phyloP scores from a whole-genome alignment of 1,139 yeast species.

The Yamadazyma triangularis region DNA sequence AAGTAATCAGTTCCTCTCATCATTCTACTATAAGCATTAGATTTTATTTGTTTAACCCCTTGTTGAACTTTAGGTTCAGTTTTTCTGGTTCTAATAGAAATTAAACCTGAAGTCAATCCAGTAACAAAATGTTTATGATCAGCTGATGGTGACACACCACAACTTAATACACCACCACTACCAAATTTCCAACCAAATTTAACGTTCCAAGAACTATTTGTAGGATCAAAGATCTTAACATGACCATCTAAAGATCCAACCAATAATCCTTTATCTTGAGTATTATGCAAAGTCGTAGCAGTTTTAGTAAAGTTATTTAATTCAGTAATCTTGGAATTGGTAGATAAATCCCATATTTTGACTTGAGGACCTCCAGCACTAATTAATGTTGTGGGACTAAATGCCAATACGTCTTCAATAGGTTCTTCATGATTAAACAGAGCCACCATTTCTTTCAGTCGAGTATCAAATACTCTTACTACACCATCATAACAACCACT shows the following conservation, averaged over 20 bases:
- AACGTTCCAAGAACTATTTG: constrained; percentile 74
- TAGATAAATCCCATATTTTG: constrained; percentile 87
- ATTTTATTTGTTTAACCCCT: constrained; percentile 43
- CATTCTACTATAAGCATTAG: constrained; percentile 65
- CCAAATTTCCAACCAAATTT: constrained; percentile 98
- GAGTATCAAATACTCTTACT: constrained; percentile 81
- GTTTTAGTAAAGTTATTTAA: constrained; percentile 86
- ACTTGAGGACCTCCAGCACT: constrained; percentile 86
- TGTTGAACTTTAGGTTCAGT: constrained; percentile 55
- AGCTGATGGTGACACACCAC: constrained; percentile 76
- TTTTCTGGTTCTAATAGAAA: constrained; percentile 84
- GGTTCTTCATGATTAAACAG: constrained; percentile 48
- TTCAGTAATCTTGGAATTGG: constrained; percentile 61
- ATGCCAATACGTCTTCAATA: constrained; percentile 80
- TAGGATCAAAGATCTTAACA: constrained; percentile 86
- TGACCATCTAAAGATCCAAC: constrained; percentile 98
- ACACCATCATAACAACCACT: constrained; percentile 94
- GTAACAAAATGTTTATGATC: constrained; percentile 82
- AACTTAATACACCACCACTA: constrained; percentile 75
- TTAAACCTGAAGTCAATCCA: constrained; percentile 87
- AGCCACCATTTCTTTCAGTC: constrained; percentile 46
- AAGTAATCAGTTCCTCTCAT: constrained; percentile 87
- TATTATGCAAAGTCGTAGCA: constrained; percentile 75
- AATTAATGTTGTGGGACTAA: constrained; percentile 74
- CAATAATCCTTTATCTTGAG: constrained; percentile 68